Conservation (phyloP, 2,329 filamentous ascomycete species). For the Epichloe amarillans region DNA sequence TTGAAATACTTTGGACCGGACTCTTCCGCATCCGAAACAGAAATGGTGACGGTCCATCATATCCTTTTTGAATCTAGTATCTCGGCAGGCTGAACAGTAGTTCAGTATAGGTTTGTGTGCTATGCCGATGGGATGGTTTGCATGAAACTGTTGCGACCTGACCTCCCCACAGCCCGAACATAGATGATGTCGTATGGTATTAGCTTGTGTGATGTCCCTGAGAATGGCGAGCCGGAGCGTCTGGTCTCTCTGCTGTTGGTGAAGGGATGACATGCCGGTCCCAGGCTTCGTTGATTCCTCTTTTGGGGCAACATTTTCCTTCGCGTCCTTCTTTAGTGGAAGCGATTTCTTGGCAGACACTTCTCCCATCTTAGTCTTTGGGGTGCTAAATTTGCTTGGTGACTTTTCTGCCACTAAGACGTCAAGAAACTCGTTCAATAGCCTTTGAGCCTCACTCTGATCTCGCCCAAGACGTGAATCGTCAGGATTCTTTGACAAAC, state of each 20-base stretch:
- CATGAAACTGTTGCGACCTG: constrained; percentile 23
- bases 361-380: neutral
- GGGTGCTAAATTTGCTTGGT: neutral
- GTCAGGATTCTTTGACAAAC: constrained; percentile 12
- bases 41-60: constrained; percentile 21
- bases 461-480: constrained; percentile 12
- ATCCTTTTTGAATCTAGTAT: constrained; percentile 11
- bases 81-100: constrained; percentile 22
- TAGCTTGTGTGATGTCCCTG: constrained; percentile 11
- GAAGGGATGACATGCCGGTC: neutral
- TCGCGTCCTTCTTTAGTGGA: neutral
- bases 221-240: neutral
- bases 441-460: constrained; percentile 15
- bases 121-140: constrained; percentile 16
- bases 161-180: constrained; percentile 24
- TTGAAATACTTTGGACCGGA: constrained; percentile 14
- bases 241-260: neutral
- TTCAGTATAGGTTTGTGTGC: constrained; percentile 17
- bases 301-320: constrained; percentile 1
- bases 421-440: constrained; percentile 18
- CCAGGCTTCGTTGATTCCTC: neutral
- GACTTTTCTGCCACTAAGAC: neutral
- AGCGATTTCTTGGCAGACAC: constrained; percentile 7
- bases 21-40: constrained; percentile 23
- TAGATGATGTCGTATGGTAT: constrained; percentile 16